Conservation (phyloP, 2,329 filamentous ascomycete species). For the Colletotrichum sp. region DNA sequence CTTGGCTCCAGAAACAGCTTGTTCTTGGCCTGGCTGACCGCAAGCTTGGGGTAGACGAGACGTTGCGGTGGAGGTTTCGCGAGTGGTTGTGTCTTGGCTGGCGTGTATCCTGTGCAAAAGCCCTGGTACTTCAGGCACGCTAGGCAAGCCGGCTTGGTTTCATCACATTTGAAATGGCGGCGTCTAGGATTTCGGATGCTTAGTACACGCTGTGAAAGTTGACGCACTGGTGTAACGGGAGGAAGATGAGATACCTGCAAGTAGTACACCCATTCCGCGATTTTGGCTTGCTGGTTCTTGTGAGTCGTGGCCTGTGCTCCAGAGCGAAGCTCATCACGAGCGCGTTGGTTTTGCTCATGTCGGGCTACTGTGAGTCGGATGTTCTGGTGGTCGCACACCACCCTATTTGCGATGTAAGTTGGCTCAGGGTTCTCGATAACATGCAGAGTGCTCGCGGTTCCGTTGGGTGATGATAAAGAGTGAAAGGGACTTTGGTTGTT, state of each 20-base stretch:
- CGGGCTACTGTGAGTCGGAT: neutral
- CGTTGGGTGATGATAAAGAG: neutral
- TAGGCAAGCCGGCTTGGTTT: neutral
- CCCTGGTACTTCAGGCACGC: conserved; percentile 7
- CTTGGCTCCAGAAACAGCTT: neutral
- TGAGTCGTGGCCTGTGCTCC: neutral
- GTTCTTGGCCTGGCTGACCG: neutral
- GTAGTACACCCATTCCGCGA: neutral
- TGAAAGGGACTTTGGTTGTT: neutral
- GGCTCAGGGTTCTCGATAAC: neutral
- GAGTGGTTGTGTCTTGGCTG: neutral
- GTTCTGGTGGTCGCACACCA: neutral
- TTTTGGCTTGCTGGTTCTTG: conserved; percentile 1
- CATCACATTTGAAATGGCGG: conserved; percentile 6
- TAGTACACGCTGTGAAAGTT: neutral
- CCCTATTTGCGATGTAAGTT: neutral
- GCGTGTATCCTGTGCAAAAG: neutral
- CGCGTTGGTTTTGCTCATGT: neutral
- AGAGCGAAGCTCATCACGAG: neutral
- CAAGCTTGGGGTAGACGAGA: neutral
- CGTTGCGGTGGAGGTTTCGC: neutral
- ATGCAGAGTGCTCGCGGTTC: neutral
- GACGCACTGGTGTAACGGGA: neutral
- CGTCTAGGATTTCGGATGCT: neutral
- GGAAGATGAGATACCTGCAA: neutral